Percentiles rank a stretch among this genome's conserved stretches.
These are phyloP conservation scores for Ceratocystis lukuohia DNA, from an alignment of 2,329 filamentous ascomycete species.

Conservation along the genomic window DNA sequence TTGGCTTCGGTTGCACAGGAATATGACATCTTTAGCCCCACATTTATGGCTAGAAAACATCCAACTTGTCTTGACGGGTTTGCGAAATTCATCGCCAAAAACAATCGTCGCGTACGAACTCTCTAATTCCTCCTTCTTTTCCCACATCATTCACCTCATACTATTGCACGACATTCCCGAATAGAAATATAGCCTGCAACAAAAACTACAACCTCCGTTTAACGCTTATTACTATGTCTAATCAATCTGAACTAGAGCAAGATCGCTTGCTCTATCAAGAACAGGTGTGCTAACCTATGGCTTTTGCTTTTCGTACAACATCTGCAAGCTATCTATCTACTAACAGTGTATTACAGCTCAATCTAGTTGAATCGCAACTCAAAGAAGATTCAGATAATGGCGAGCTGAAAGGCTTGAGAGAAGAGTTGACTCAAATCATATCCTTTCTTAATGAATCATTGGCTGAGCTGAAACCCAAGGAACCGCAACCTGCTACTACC, in stretches of 20 bases:
- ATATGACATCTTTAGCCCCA: neutral
- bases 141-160: neutral
- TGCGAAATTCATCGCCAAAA: neutral
- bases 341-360: slow-evolving; percentile 42
- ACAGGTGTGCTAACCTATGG: slow-evolving; percentile 32
- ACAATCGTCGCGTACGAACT: neutral
- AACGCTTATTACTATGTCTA: slow-evolving; percentile 10
- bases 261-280: slow-evolving; percentile 44
- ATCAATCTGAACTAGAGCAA: slow-evolving; percentile 31
- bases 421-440: slow-evolving; percentile 73
- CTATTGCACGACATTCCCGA: neutral
- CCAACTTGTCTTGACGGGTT: neutral
- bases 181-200: neutral
- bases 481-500: slow-evolving; percentile 35
- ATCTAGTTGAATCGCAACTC: slow-evolving; percentile 61
- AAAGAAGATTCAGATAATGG: slow-evolving; percentile 67
- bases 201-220: too few relatives aligned
- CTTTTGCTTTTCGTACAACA: neutral
- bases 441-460: slow-evolving; percentile 65
- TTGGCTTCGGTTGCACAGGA: neutral
- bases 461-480: slow-evolving; percentile 53
- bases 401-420: slow-evolving; percentile 63
- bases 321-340: slow-evolving; percentile 21
- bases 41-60: neutral
- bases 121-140: neutral